phyloP scores from a whole-genome alignment of 2,329 filamentous ascomycete species.

The Amauroascus verrucosus region DNA sequence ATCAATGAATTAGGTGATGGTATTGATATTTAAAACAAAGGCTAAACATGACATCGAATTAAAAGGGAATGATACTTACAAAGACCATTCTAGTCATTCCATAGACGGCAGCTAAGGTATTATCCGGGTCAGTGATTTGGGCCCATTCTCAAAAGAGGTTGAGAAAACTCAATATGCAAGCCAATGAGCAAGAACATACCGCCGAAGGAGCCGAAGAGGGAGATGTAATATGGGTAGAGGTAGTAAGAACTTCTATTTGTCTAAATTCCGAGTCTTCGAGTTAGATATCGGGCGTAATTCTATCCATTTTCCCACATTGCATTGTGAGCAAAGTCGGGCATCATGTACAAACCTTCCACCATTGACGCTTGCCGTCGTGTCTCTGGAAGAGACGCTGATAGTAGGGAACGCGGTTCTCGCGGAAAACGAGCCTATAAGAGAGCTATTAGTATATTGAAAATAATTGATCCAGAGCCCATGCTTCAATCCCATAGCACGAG shows the following conservation, averaged over 20 bases:
- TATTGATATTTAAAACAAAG: background rate
- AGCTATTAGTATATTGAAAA: background rate
- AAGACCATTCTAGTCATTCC: constrained; percentile 38
- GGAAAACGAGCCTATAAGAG: constrained; percentile 44
- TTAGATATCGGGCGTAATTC: background rate
- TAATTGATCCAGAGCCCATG: background rate
- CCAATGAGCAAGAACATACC: constrained; percentile 31
- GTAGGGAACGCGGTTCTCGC: constrained; percentile 56
- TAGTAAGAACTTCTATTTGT: constrained; percentile 47
- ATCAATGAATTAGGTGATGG: background rate
- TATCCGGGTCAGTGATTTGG: background rate
- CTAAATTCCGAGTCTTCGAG: constrained; percentile 23
- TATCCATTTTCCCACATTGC: too few species aligned
- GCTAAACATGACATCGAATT: constrained; percentile 13
- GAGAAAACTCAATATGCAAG: too few species aligned
- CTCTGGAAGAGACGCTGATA: constrained; percentile 59
- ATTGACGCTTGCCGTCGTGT: constrained; percentile 56
- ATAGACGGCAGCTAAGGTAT: constrained; percentile 28
- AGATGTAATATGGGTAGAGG: constrained; percentile 51
- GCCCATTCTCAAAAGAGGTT: background rate
- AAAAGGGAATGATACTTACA: constrained; percentile 23
- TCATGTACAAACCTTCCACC: constrained; percentile 51
- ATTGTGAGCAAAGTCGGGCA: background rate
- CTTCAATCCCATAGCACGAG: constrained; percentile 1
- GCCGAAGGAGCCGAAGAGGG: constrained; percentile 40